Evolutionary conservation across 768 basidiomycete species (phyloP).

Genomic region (Hygrophoropsis aurantiaca): DNA sequence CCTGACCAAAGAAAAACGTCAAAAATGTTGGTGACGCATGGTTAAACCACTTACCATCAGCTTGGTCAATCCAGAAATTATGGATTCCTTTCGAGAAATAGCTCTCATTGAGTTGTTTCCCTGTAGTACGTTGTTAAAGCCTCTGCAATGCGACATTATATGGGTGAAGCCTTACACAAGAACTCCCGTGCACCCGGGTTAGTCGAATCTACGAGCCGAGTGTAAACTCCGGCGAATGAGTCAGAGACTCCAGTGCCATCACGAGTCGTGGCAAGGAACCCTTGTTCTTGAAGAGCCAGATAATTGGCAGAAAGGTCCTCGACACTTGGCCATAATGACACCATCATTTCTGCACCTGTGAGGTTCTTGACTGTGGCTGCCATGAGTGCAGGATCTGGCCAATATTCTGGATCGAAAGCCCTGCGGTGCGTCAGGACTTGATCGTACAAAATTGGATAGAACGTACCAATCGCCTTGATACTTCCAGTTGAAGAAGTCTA

Average conservation of each 20-base stretch:
- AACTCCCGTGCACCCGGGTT: slow-evolving; percentile 38
- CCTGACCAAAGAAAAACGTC: slow-evolving; percentile 14
- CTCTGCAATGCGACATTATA: neutral
- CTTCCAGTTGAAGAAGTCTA: slow-evolving; percentile 38
- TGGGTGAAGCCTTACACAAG: slow-evolving; percentile 22
- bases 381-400: slow-evolving; percentile 35
- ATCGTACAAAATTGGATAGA: neutral
- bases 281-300: slow-evolving; percentile 27
- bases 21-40: neutral
- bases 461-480: slow-evolving; percentile 38
- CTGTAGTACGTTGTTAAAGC: slow-evolving; percentile 12
- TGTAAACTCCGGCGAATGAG: slow-evolving; percentile 37
- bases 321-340: slow-evolving; percentile 38
- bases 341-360: slow-evolving; percentile 40
- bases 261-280: slow-evolving; percentile 33
- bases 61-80: slow-evolving; percentile 40
- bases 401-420: slow-evolving; percentile 36
- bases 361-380: slow-evolving; percentile 32
- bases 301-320: slow-evolving; percentile 38
- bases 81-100: slow-evolving; percentile 38
- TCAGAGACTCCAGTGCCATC: slow-evolving; percentile 36
- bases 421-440: slow-evolving; percentile 7
- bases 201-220: slow-evolving; percentile 35
- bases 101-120: slow-evolving; percentile 35
- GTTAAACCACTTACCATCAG: slow-evolving; percentile 26